Percentiles rank a stretch among this genome's conserved stretches.
These are phyloP conservation scores for Sideroxylon spinosum DNA, from an alignment of 179 eudicot genomes.

Conservation along the genomic window DNA sequence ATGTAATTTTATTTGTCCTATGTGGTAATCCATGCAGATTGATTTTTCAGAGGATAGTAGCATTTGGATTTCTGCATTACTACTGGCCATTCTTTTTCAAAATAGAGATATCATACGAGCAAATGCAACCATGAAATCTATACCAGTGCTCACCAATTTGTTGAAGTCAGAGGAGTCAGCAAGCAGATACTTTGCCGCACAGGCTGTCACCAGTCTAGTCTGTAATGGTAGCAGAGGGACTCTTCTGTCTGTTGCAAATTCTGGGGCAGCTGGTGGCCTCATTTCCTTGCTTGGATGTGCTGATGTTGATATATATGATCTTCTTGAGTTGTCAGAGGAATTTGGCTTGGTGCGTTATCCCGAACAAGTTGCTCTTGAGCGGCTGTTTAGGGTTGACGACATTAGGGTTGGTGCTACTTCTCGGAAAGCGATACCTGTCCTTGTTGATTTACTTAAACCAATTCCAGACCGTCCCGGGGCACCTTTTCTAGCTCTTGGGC, in stretches of 20 bases:
- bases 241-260: conserved; percentile 90
- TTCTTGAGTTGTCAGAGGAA: conserved; percentile 79
- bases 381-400: conserved; percentile 94
- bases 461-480: conserved; percentile 99
- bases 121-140: conserved; percentile 78
- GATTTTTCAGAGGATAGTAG: conserved; percentile 67
- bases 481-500: conserved; percentile 83
- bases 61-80: conserved; percentile 78
- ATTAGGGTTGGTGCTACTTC: conserved; percentile 94
- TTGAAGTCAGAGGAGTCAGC: conserved; percentile 80
- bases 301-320: conserved; percentile 74
- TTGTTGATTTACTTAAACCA: conserved; percentile 93
- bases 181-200: conserved; percentile 93
- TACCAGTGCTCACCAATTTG: conserved; percentile 74
- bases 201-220: conserved; percentile 85
- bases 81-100: conserved; percentile 83
- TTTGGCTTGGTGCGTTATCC: conserved; percentile 74
- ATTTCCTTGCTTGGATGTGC: conserved; percentile 90
- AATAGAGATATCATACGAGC: conserved; percentile 88
- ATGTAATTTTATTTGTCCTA: conserved; percentile 6
- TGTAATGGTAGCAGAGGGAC: conserved; percentile 98
- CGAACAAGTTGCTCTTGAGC: conserved; percentile 93
- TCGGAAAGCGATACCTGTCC: conserved; percentile 88
- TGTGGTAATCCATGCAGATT: conserved; percentile 37
- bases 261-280: conserved; percentile 85